Evolutionary conservation across 352 stramenopile species (phyloP), one percentile per base, ranked within the genome.

Genomic region (Elongisporangium undulatum): DNA sequence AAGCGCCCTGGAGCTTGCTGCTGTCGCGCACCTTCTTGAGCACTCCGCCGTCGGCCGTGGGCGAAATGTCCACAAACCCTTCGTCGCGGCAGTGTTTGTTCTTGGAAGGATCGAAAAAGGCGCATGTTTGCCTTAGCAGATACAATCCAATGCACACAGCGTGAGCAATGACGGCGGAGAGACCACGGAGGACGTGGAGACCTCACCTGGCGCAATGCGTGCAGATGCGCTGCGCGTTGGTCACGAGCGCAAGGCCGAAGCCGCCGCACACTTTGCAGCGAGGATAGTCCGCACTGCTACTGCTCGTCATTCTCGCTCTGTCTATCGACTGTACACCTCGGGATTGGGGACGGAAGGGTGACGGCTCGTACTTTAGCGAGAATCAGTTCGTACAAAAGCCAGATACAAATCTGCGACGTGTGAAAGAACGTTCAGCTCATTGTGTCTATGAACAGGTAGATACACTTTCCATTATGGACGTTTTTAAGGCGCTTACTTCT

Each of bases 41-140:
- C 13, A 95, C 77, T 10, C 80, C 78, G 21, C 85, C 85, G 54
- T 95, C 80, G 0, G 84, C 85, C 4, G 69, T 63, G 1, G 80
- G 82, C 10, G 85, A 89, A 56, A 95, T 95, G 61, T 95, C 85
- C 53, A 92, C 74, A 56, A 92, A 95, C 19, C 85, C 85, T 51
- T 93, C 69, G 4, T 89, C 75, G 9, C 64, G 66, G 64, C 82
- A 92, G 63, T 85, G 92, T 17, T 60, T 61, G 69, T 66, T 85
- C 53, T 63, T 62, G n/a, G 87, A 72, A 3, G 85, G 85, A 50
- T 95, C 83, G 50, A 95, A 95, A 67, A 92, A 95, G 10, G 72
- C 69, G 58, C 83, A 82, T 0, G 77, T 91, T 5, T 70, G 23
- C 22, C 85, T 87, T 20, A 21, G 26, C 15, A 48, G 24, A 56